phyloP scores from a whole-genome alignment of 495 filamentous ascomycete genomes.

The Bombardia bombarda region DNA sequence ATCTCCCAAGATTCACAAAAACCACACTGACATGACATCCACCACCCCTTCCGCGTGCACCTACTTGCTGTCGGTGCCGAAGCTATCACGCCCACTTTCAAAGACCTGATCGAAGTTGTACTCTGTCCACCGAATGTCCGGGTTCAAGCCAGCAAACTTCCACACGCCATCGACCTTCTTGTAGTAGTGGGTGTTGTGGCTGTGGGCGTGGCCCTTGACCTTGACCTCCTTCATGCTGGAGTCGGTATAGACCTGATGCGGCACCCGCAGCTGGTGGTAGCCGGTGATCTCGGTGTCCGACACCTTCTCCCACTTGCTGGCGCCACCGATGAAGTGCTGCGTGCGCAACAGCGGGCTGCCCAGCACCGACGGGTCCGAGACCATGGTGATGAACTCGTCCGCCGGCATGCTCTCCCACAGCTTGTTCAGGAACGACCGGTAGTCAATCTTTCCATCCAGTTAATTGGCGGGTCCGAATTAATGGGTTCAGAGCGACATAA shows the following conservation, averaged over 20 bases:
- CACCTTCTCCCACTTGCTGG: conserved; percentile 60
- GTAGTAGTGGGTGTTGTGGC: conserved; percentile 65
- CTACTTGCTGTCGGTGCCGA: conserved; percentile 18
- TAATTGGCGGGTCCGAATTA: no score
- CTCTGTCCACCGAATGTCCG: conserved; percentile 65
- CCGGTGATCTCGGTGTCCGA: conserved; percentile 61
- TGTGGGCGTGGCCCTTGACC: conserved; percentile 63
- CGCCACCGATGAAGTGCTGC: conserved; percentile 69
- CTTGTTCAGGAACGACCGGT: conserved; percentile 65
- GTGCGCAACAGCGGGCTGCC: conserved; percentile 65
- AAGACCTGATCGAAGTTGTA: conserved; percentile 53
- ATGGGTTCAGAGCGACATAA: no score
- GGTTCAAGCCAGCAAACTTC: conserved; percentile 74
- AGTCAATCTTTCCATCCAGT: no score
- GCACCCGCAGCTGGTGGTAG: conserved; percentile 71
- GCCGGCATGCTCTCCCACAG: conserved; percentile 66
- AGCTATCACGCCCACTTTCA: conserved; percentile 35
- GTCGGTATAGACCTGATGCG: conserved; percentile 58
- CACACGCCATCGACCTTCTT: conserved; percentile 66
- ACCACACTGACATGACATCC: no score
- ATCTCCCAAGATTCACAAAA: no score
- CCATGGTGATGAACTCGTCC: conserved; percentile 63
- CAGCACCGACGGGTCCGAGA: conserved; percentile 56
- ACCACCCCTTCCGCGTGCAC: background rate
- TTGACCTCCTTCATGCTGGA: conserved; percentile 38